Base-by-base conservation (phyloP, 768 basidiomycete species). In the Xerocomellus intermedius region DNA sequence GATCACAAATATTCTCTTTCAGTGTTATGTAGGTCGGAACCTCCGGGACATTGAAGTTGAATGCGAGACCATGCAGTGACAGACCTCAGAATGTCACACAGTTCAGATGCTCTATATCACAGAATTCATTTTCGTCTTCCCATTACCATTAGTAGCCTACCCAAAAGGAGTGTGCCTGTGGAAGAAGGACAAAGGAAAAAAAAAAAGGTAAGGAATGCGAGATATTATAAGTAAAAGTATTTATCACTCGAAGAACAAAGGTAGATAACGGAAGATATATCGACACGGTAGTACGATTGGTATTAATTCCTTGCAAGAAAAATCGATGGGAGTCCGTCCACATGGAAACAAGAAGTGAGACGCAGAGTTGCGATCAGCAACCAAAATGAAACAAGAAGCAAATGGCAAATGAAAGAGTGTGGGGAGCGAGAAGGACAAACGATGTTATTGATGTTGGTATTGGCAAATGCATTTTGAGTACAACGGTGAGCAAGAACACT, bases 231-330 rank as follows among this genome's bases (percentile, higher is more conserved):
- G 50, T 4, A 24, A n/a, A 47, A 45, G 44, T 38, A 54, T 44
- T n/a, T 17, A 24, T 47, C 42, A 41, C 38, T 35, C 8, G 50
- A 44, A 33, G n/a, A 24, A 19, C 35, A 22, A 38, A 52, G 32
- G 37, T 4, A 26, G 22, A 46, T 48, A 33, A 50, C 4, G 50
- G 30, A n/a, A 36, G 48, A 51, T 50, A 54, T 43, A 42, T 52
- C 38, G 17, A 57, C 45, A 49, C 12, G 26, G 41, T 39, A 62
- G 48, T 61, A 56, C 42, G 38, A 24, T 45, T 39, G 50, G 61
- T 44, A 60, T 64, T 41, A 37, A 56, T 56, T 60, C 63, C 58
- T 46, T 56, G 54, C 52, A 66, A 52, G 17, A 37, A 22, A 17
- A 30, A 17, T 17, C 39, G 38, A 48, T 45, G 17, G 6, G 30